Percentiles rank a stretch among this genome's conserved stretches.
These are phyloP conservation scores for Neonectria magnoliae DNA, from an alignment of 2,329 filamentous ascomycete genomes.

Conservation along the genomic window DNA sequence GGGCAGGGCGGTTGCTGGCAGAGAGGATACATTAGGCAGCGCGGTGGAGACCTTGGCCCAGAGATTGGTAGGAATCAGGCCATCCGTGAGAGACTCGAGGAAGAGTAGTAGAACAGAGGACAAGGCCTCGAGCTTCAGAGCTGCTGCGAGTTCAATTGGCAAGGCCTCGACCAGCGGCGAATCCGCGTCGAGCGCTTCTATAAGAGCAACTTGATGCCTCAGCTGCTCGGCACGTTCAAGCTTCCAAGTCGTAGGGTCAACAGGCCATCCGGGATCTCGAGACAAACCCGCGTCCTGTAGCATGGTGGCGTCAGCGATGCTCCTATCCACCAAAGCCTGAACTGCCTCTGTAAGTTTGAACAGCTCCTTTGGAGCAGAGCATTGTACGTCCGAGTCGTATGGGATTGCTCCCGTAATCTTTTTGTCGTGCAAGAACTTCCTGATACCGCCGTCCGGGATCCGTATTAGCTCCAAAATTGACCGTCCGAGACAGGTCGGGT, in stretches of 20 bases:
- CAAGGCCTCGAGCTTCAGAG: conserved; percentile 79
- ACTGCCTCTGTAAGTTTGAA: conserved; percentile 89
- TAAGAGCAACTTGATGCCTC: conserved; percentile 49
- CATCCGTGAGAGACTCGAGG: conserved; percentile 78
- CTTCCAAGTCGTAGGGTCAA: conserved; percentile 56
- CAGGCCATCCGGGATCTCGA: conserved; percentile 68
- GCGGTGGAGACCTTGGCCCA: conserved; percentile 76
- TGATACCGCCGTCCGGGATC: conserved; percentile 82
- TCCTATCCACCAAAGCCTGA: conserved; percentile 65
- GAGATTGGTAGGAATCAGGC: conserved; percentile 75
- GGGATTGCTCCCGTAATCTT: conserved; percentile 60
- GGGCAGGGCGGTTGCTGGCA: conserved; percentile 43
- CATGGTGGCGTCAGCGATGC: conserved; percentile 70
- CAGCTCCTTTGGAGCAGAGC: conserved; percentile 87
- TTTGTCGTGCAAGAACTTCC: conserved; percentile 57
- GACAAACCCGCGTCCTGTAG: conserved; percentile 64
- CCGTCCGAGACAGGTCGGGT: conserved; percentile 82
- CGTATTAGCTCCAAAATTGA: conserved; percentile 89
- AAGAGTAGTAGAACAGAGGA: conserved; percentile 79
- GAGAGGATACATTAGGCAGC: conserved; percentile 53
- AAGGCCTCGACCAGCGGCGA: conserved; percentile 69
- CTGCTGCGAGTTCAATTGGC: conserved; percentile 67
- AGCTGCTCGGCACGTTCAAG: conserved; percentile 37
- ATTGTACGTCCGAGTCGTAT: conserved; percentile 69
- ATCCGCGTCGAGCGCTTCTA: conserved; percentile 80